phyloP scores from a whole-genome alignment of 2,329 filamentous ascomycete genomes.

The Curvularia sp. region DNA sequence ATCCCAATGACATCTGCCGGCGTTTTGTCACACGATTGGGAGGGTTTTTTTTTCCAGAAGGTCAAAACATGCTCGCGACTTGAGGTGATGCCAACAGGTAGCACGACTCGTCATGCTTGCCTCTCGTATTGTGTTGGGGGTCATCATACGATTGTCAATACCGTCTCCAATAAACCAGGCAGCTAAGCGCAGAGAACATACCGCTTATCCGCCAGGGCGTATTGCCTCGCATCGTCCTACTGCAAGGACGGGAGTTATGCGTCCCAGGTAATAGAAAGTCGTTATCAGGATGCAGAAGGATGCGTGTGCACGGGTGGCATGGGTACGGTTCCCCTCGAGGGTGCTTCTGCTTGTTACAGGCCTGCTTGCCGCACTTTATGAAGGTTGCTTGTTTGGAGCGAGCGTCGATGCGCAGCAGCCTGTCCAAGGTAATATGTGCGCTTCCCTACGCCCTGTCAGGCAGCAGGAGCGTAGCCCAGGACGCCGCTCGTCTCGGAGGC shows the following conservation, averaged over 20 bases:
- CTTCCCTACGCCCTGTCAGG: constrained; percentile 15
- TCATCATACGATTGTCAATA: constrained; percentile 4
- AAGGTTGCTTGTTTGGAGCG: constrained; percentile 13
- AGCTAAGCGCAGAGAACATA: constrained; percentile 32
- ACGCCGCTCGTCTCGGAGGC: constrained; percentile 20
- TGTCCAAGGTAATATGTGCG: constrained; percentile 10
- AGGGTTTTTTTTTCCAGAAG: constrained; percentile 6
- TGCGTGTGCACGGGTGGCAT: constrained; percentile 22
- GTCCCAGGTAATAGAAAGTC: constrained; percentile 17
- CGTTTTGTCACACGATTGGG: constrained; percentile 18
- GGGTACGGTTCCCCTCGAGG: constrained; percentile 16
- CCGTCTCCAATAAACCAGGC: constrained; percentile 14
- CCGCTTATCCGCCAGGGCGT: constrained; percentile 27
- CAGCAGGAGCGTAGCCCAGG: constrained; percentile 27
- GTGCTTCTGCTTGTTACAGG: constrained; percentile 16
- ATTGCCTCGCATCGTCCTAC: constrained; percentile 26
- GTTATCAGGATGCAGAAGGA: constrained; percentile 31
- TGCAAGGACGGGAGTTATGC: constrained; percentile 37
- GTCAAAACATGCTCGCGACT: constrained; percentile 6
- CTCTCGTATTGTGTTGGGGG: constrained; percentile 1
- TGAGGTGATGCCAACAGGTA: not conserved
- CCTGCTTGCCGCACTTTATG: constrained; percentile 25
- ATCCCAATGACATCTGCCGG: constrained; percentile 18
- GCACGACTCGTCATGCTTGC: constrained; percentile 1
- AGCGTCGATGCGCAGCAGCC: constrained; percentile 1